A percentile compares a stretch with the other conserved stretches of the same genome.
phyloP scores from a whole-genome alignment of 1,139 yeast genomes.

The Debaryomyces udenii region DNA sequence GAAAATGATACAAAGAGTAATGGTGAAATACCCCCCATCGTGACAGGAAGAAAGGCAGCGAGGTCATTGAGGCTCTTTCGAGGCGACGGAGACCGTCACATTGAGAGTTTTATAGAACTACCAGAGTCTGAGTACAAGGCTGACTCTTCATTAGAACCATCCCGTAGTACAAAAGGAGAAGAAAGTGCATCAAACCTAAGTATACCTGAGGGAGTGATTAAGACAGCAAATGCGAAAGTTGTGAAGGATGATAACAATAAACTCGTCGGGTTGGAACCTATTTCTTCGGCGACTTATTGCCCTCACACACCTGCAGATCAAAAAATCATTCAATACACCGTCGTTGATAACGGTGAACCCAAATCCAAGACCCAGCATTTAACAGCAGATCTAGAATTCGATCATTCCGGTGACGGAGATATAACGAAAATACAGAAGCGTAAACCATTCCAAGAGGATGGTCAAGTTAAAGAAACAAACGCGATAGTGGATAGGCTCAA shows the following conservation, averaged over 20 bases:
- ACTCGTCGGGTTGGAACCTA: constrained; percentile 25
- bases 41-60: constrained; percentile 45
- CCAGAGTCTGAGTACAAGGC: constrained; percentile 5
- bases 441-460: constrained; percentile 8
- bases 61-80: constrained; percentile 40
- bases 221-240: constrained; percentile 1
- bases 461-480: constrained; percentile 12
- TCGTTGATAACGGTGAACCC: not conserved
- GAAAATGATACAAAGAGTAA: not conserved
- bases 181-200: not conserved
- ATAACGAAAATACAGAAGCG: constrained; percentile 28
- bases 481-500: constrained; percentile 2
- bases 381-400: constrained; percentile 42
- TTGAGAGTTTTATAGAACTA: constrained; percentile 13
- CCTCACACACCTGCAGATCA: constrained; percentile 33
- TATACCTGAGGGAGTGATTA: not conserved
- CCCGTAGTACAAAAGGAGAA: not conserved
- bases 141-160: constrained; percentile 4
- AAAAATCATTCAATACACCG: constrained; percentile 5
- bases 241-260: constrained; percentile 9
- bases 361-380: constrained; percentile 31
- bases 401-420: constrained; percentile 33
- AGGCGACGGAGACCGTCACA: constrained; percentile 22
- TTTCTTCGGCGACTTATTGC: constrained; percentile 37
- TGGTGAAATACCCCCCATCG: constrained; percentile 13